Evolutionary conservation across 2,329 filamentous ascomycete genomes (phyloP).

Genomic region (Mariannaea sp.): DNA sequence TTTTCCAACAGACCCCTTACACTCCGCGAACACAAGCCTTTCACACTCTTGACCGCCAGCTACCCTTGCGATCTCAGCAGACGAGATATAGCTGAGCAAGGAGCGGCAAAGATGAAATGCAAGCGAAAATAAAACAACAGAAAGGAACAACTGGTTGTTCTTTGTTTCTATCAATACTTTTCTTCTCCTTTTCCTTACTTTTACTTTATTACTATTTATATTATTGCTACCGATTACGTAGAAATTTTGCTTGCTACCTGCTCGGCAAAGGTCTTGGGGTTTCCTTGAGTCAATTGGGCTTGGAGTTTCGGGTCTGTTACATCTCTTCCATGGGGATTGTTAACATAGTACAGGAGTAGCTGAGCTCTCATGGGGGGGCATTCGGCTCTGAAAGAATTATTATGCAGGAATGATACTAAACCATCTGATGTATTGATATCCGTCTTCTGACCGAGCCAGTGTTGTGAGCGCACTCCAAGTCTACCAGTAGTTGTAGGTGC

Average conservation of each 20-base stretch:
- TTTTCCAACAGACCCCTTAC: constrained; percentile 50
- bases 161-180: too few species aligned
- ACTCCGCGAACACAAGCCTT: constrained; percentile 73
- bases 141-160: background rate
- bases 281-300: constrained; percentile 10
- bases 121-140: background rate
- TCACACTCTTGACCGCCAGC: constrained; percentile 62
- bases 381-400: constrained; percentile 9
- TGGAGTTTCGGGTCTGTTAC: constrained; percentile 13
- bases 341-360: constrained; percentile 9
- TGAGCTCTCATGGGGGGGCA: constrained; percentile 6
- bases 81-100: constrained; percentile 21
- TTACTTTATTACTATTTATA: too few species aligned
- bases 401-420: constrained; percentile 1
- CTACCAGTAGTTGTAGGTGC: too few species aligned
- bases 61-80: constrained; percentile 53
- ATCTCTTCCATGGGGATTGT: background rate
- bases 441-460: too few species aligned
- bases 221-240: too few species aligned
- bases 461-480: too few species aligned
- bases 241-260: too few species aligned
- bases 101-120: background rate
- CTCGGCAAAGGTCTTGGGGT: background rate
- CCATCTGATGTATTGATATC: too few species aligned
- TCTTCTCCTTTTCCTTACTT: background rate